phyloP scores from a whole-genome alignment of 768 basidiomycete species.

The Tricholoma matsutake region DNA sequence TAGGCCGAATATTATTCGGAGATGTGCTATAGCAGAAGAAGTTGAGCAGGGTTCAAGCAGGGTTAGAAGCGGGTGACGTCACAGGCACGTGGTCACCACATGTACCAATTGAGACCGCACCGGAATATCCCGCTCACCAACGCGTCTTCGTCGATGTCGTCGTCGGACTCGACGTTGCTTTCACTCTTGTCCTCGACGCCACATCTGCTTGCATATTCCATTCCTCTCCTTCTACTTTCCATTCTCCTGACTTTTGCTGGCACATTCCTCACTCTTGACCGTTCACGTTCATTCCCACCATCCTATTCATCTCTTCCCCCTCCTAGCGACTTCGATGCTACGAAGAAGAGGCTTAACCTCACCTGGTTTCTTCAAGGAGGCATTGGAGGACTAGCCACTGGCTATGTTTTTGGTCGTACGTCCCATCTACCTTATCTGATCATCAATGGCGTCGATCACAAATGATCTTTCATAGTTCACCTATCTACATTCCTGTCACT shows the following conservation, averaged over 20 bases:
- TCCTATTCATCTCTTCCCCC: slow-evolving; percentile 32
- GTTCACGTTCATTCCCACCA: slow-evolving; percentile 59
- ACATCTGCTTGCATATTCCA: slow-evolving; percentile 51
- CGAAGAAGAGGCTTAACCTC: slow-evolving; percentile 29
- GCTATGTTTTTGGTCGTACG: slow-evolving; percentile 60
- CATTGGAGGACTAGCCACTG: slow-evolving; percentile 55
- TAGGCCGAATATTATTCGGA: too few species aligned
- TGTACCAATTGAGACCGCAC: too few species aligned
- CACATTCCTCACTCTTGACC: slow-evolving; percentile 69
- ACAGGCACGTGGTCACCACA: too few species aligned
- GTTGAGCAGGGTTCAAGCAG: too few species aligned
- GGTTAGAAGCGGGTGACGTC: too few species aligned
- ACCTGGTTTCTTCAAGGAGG: slow-evolving; percentile 55
- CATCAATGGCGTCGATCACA: slow-evolving; percentile 3
- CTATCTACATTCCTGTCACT: slow-evolving; percentile 58
- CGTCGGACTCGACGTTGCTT: slow-evolving; percentile 24
- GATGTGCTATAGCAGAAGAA: too few species aligned
- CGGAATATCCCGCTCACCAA: too few species aligned
- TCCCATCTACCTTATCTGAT: slow-evolving; percentile 9
- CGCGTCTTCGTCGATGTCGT: slow-evolving; percentile 6
- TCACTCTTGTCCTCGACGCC: slow-evolving; percentile 45
- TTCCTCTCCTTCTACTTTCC: slow-evolving; percentile 61
- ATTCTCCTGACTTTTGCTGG: slow-evolving; percentile 60
- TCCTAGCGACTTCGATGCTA: slow-evolving; percentile 30
- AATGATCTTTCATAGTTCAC: slow-evolving; percentile 43